These are phyloP conservation scores for Penicillium digitatum DNA, from an alignment of 2,329 filamentous ascomycete genomes.

Conservation along the genomic window DNA sequence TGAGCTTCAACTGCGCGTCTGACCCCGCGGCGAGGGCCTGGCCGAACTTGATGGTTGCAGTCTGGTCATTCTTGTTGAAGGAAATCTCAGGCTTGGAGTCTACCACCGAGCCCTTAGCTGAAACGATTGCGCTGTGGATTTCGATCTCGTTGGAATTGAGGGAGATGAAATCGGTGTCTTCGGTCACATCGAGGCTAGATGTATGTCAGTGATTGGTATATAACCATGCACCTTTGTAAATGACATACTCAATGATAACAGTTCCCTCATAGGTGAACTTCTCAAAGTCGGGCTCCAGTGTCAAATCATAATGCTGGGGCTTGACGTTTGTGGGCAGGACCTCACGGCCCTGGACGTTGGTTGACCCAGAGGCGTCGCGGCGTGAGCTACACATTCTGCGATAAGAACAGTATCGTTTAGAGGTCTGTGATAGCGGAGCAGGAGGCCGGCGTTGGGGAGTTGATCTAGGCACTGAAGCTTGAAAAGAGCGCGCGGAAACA, in stretches of 20 bases:
- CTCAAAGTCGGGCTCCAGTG: slow-evolving; percentile 83
- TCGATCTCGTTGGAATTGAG: slow-evolving; percentile 85
- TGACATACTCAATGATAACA: slow-evolving; percentile 69
- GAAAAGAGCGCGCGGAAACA: slow-evolving; percentile 24
- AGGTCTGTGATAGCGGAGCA: slow-evolving; percentile 30
- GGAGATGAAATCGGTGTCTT: slow-evolving; percentile 79
- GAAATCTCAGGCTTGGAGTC: slow-evolving; percentile 64
- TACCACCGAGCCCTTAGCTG: slow-evolving; percentile 51
- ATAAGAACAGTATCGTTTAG: slow-evolving; percentile 66
- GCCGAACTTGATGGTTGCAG: slow-evolving; percentile 74
- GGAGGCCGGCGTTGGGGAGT: slow-evolving; percentile 20
- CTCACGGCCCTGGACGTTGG: slow-evolving; percentile 66
- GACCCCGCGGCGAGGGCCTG: slow-evolving; percentile 67
- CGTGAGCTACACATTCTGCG: slow-evolving; percentile 70
- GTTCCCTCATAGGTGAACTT: slow-evolving; percentile 82
- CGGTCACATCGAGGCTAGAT: slow-evolving; percentile 67
- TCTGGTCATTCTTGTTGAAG: slow-evolving; percentile 75
- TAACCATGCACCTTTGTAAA: neutral
- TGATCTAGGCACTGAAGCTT: slow-evolving; percentile 19
- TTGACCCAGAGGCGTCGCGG: slow-evolving; percentile 53
- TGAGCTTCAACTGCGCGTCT: slow-evolving; percentile 73
- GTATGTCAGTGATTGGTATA: slow-evolving; percentile 9
- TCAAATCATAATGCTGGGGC: slow-evolving; percentile 86
- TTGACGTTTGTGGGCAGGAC: slow-evolving; percentile 88
- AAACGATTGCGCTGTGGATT: slow-evolving; percentile 69